A percentile compares a stretch with the other conserved stretches of the same genome.
phyloP scores from a whole-genome alignment of 208 protist genomes.

The Leishmania turanica region DNA sequence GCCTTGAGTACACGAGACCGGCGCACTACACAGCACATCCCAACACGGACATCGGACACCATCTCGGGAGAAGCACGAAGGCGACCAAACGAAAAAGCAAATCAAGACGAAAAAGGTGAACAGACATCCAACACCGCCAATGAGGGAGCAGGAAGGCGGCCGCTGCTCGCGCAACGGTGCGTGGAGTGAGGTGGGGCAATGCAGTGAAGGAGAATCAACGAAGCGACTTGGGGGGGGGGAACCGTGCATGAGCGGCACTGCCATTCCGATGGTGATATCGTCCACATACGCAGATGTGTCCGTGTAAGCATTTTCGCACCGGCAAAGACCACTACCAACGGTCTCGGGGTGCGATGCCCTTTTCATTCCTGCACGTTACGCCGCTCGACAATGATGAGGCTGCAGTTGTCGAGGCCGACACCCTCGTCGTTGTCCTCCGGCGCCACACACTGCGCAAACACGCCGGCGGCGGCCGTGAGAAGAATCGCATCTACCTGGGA shows the following conservation, averaged over 20 bases:
- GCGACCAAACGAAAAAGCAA: neutral
- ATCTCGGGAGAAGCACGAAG: neutral
- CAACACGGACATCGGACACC: neutral
- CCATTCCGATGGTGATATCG: neutral
- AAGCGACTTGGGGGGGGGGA: neutral
- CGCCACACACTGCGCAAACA: conserved; percentile 80
- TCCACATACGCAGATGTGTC: neutral
- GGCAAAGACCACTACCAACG: neutral
- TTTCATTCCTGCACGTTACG: conserved; percentile 32
- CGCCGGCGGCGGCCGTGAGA: conserved; percentile 60
- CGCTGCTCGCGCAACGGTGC: no score
- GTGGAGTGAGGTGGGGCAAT: no score
- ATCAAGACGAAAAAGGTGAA: neutral
- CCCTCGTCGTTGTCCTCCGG: conserved; percentile 73
- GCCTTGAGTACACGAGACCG: no score
- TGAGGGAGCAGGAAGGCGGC: neutral
- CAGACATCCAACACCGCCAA: neutral
- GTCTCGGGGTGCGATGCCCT: no score
- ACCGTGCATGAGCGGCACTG: neutral
- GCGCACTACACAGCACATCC: neutral
- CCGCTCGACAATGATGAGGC: conserved; percentile 70
- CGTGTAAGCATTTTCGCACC: neutral
- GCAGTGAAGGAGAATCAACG: neutral
- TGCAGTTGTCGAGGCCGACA: conserved; percentile 84
- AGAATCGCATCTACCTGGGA: conserved; percentile 50